Evolutionary conservation across 129 eudicot species (phyloP).

Genomic region (Saposhnikovia divaricata): DNA sequence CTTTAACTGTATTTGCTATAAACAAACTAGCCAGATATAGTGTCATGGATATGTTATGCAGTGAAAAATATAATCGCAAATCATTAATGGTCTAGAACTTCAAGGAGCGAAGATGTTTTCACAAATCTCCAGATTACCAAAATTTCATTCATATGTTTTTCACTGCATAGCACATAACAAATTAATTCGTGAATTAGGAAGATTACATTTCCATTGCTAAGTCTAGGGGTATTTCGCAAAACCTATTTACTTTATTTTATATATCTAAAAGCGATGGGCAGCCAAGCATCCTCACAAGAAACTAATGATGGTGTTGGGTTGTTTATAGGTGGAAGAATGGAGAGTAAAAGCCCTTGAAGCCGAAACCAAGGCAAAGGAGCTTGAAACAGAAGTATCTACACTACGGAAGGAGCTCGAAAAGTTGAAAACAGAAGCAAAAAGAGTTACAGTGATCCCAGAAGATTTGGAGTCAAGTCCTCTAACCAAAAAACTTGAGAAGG

Average conservation of each 20-base stretch:
- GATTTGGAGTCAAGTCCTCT: slow-evolving; percentile 19
- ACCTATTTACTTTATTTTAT: too few species aligned
- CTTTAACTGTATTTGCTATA: not conserved
- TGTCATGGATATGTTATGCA: not conserved
- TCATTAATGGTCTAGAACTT: too few species aligned
- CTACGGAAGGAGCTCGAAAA: slow-evolving; percentile 38
- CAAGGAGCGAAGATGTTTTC: too few species aligned
- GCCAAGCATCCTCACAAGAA: not conserved
- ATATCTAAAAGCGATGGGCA: too few species aligned
- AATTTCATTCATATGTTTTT: too few species aligned
- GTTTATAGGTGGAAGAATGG: slow-evolving; percentile 72
- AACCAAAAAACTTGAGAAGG: slow-evolving; percentile 51
- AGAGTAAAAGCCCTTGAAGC: slow-evolving; percentile 47
- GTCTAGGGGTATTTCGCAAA: too few species aligned
- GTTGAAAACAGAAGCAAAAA: slow-evolving; percentile 21
- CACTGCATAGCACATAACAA: too few species aligned
- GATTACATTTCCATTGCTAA: too few species aligned
- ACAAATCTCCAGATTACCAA: too few species aligned
- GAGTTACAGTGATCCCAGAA: slow-evolving; percentile 20
- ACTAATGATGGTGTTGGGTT: not conserved
- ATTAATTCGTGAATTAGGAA: too few species aligned
- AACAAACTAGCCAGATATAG: not conserved
- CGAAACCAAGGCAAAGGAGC: slow-evolving; percentile 42
- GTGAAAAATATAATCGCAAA: too few species aligned
- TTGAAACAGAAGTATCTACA: slow-evolving; percentile 28